Conservation (phyloP, 2,329 filamentous ascomycete species). For the Fonsecaea pugnacius region DNA sequence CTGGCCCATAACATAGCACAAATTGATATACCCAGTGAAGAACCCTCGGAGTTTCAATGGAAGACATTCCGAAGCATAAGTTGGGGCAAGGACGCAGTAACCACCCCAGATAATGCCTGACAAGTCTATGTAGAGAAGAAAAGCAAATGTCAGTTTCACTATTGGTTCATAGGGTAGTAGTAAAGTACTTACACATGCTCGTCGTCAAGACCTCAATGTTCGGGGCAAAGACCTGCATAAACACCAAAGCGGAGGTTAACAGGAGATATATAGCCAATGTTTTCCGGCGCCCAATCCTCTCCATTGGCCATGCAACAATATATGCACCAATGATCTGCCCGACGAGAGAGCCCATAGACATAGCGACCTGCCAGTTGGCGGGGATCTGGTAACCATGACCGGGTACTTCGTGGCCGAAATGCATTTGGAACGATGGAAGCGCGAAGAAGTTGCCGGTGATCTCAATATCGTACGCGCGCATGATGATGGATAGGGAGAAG, state of each 20-base stretch:
- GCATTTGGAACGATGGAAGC: slow-evolving; percentile 41
- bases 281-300: slow-evolving; percentile 66
- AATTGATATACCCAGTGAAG: slow-evolving; percentile 44
- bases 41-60: slow-evolving; percentile 37
- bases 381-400: slow-evolving; percentile 51
- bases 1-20: slow-evolving; percentile 46
- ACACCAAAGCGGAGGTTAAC: slow-evolving; percentile 46
- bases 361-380: slow-evolving; percentile 61
- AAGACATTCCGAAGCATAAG: slow-evolving; percentile 40
- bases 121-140: slow-evolving; percentile 40
- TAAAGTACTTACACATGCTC: slow-evolving; percentile 1
- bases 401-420: slow-evolving; percentile 28
- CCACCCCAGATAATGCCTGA: slow-evolving; percentile 47
- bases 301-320: slow-evolving; percentile 68
- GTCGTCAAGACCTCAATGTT: slow-evolving; percentile 41
- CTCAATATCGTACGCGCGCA: slow-evolving; percentile 37
- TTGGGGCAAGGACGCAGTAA: slow-evolving; percentile 48
- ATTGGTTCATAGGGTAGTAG: background rate
- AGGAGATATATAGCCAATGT: slow-evolving; percentile 65
- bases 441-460: slow-evolving; percentile 39
- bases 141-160: background rate
- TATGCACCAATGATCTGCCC: slow-evolving; percentile 70
- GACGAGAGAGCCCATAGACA: slow-evolving; percentile 61
- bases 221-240: slow-evolving; percentile 46
- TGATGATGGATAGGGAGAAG: slow-evolving; percentile 37